Evolutionary conservation across 768 basidiomycete species (phyloP).

Genomic region (Leccinum arenicola): DNA sequence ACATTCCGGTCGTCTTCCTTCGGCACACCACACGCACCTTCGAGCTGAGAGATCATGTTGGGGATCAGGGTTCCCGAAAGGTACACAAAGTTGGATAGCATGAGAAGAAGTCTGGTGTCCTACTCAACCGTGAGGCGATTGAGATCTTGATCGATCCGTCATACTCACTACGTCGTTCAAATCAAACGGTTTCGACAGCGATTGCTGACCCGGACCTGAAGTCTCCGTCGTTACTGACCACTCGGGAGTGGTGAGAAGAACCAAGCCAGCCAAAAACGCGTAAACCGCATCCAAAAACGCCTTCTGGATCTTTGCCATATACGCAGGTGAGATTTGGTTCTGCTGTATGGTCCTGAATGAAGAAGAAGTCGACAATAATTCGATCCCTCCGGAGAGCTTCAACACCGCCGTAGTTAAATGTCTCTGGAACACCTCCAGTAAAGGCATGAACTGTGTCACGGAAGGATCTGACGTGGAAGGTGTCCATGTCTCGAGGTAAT

Average conservation of each 20-base stretch:
- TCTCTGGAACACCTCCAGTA: constrained; percentile 79
- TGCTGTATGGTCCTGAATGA: constrained; percentile 55
- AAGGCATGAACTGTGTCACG: constrained; percentile 71
- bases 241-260: constrained; percentile 74
- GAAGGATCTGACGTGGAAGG: constrained; percentile 58
- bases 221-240: constrained; percentile 35
- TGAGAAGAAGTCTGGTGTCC: constrained; percentile 85
- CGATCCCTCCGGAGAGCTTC: constrained; percentile 77
- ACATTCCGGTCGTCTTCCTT: constrained; percentile 75
- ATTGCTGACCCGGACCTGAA: constrained; percentile 13
- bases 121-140: constrained; percentile 31
- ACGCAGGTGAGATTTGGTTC: constrained; percentile 57
- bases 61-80: constrained; percentile 72
- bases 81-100: constrained; percentile 84
- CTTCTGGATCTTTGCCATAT: constrained; percentile 71
- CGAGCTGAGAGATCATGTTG: constrained; percentile 75
- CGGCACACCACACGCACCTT: constrained; percentile 68
- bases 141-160: not conserved
- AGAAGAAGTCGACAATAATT: constrained; percentile 46
- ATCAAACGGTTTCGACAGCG: constrained; percentile 42
- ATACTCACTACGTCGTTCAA: constrained; percentile 57
- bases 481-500: constrained; percentile 85
- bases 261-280: constrained; percentile 82
- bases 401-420: constrained; percentile 73
- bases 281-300: constrained; percentile 86